Base-by-base conservation (phyloP, 2,329 filamentous ascomycete species). In the Colletotrichum tropicicola region DNA sequence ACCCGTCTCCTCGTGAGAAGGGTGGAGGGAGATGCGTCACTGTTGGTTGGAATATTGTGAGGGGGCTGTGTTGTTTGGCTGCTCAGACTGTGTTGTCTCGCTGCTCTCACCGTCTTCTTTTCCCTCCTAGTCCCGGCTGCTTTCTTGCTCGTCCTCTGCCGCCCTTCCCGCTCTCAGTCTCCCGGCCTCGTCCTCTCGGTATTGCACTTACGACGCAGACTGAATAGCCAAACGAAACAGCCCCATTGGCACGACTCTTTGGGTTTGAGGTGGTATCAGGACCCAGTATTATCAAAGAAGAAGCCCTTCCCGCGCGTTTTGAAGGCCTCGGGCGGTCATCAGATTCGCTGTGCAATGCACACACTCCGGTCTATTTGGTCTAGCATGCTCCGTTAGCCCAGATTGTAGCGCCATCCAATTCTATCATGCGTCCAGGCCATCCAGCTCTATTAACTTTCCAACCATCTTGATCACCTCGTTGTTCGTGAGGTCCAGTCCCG, bases 391-490 rank as follows among this genome's bases (percentile, higher is more conserved):
- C 30, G 30, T 35, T 10, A 15, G 4, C 30, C 9, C 30, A 35
- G 9, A 4, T 35, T 35, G 30, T 17, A 30, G 27, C 21, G 28
- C 21, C 37, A 27, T 17, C 30, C 56, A 48, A 23, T 7, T 56
- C 44, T 53, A 41, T 68, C 44, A 89, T 62, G 84, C 84, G 83
- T 97, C 93, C 79, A 97, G 78, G 2, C 96, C 96, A 80, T 98
- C 94, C 72, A 97, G 85, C 78, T 97, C 93, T 71, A 98, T 91
- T 78, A 98, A 82, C 78, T 87, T 90, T 70, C 89, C 88, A 57
- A 97, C 94, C 67, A 92, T 79, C 72, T 85, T 87, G 64, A 98
- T 91, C 25, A 98, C 89, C 70, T 91, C 89, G 62, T 84, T 86
- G 45, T 83, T 80, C 60, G 80, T 80, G 35, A 89, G 74, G 47